Evolutionary conservation across 2,329 filamentous ascomycete genomes (phyloP).

Genomic region (Orbilia quercus): DNA sequence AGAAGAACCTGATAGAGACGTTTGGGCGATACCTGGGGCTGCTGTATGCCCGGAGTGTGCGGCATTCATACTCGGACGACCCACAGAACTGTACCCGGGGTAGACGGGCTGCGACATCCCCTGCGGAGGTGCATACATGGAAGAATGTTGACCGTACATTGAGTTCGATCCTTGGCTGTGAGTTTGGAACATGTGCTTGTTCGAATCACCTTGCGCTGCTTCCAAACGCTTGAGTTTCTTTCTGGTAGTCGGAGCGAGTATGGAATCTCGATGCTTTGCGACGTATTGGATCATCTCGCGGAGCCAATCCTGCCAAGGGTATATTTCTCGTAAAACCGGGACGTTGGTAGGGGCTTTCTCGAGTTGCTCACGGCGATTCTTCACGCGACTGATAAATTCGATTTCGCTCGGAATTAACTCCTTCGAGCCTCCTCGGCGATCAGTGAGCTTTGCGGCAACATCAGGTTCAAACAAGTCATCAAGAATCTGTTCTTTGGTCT

Average conservation of each 20-base stretch:
- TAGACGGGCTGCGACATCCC: conserved; percentile 48
- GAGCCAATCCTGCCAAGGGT: conserved; percentile 74
- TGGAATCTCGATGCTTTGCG: conserved; percentile 69
- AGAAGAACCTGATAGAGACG: conserved; percentile 32
- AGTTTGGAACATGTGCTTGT: conserved; percentile 53
- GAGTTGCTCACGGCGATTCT: conserved; percentile 70
- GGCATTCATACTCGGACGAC: conserved; percentile 41
- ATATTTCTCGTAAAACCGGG: conserved; percentile 69
- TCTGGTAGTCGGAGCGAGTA: conserved; percentile 63
- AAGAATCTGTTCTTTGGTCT: conserved; percentile 69
- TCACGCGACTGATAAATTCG: conserved; percentile 70
- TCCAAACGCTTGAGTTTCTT: conserved; percentile 49
- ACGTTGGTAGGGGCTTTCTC: conserved; percentile 68
- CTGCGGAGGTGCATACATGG: conserved; percentile 23
- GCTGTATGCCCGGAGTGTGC: conserved; percentile 26
- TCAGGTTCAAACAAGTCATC: conserved; percentile 71
- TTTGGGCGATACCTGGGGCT: conserved; percentile 47
- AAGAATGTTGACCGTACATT: conserved; percentile 36
- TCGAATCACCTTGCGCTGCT: conserved; percentile 45
- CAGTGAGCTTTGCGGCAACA: conserved; percentile 68
- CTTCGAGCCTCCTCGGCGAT: conserved; percentile 68
- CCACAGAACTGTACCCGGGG: conserved; percentile 34
- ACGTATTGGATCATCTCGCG: conserved; percentile 71
- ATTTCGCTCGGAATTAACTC: conserved; percentile 70
- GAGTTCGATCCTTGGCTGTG: conserved; percentile 31